phyloP scores from a whole-genome alignment of 768 basidiomycete genomes.

The Lyophyllum semitale region DNA sequence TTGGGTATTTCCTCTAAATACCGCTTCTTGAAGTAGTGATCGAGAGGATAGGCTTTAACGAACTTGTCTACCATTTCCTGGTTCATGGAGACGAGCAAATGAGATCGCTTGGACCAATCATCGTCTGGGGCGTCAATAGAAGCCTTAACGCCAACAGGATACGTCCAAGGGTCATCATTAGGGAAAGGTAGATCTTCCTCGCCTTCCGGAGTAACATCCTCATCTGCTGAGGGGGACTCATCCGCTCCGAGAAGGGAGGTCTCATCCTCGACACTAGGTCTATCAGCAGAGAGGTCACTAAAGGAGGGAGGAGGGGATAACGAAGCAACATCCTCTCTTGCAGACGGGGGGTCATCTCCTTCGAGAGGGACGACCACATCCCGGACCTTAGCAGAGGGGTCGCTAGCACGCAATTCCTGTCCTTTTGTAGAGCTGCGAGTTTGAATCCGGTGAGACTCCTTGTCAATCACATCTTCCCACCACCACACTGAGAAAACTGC shows the following conservation, averaged over 20 bases:
- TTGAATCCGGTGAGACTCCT: background rate
- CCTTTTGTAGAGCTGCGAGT: background rate
- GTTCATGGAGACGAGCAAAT: background rate
- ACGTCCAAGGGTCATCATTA: background rate
- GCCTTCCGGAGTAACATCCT: no score
- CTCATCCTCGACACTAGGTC: no score
- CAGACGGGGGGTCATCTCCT: no score
- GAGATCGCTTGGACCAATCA: background rate
- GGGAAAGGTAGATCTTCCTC: background rate
- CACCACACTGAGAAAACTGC: conserved; percentile 21
- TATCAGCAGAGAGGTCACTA: no score
- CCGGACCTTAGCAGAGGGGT: no score
- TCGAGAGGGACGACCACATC: no score
- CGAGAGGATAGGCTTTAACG: background rate
- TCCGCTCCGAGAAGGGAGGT: no score
- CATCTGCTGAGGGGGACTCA: no score
- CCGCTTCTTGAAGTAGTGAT: background rate
- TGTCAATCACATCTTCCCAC: conserved; percentile 22
- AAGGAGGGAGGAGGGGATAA: no score
- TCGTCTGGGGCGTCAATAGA: background rate
- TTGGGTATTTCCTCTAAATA: background rate
- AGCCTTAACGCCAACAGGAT: background rate
- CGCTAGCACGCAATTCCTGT: background rate
- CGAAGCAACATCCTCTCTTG: no score
- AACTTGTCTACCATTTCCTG: background rate